Conservation (phyloP, 2,329 filamentous ascomycete species). For the Akanthomyces lecanii region DNA sequence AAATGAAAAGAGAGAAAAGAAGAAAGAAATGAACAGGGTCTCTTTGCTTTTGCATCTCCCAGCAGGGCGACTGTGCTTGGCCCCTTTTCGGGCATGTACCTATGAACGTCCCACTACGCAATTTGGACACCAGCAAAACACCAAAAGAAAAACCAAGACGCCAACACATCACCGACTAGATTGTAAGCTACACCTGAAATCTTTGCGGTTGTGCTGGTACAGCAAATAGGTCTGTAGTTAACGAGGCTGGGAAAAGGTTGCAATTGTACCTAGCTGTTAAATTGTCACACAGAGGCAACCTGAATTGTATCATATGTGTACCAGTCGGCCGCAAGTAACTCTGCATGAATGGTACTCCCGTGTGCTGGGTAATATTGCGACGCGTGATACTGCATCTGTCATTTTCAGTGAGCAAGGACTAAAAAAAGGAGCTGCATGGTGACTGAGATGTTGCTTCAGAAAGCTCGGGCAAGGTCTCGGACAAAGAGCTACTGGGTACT, state of each 20-base stretch:
- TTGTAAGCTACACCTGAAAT: background rate
- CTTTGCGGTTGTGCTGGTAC: background rate
- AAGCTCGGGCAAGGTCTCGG: background rate
- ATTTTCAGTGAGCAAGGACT: background rate
- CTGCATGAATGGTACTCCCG: background rate
- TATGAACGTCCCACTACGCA: background rate
- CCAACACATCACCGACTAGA: background rate
- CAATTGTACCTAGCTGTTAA: background rate
- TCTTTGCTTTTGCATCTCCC: background rate
- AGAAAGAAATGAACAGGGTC: background rate
- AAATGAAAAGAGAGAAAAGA: background rate
- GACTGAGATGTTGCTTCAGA: slow-evolving; percentile 2
- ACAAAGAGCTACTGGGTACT: background rate
- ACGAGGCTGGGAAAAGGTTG: background rate
- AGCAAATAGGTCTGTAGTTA: background rate
- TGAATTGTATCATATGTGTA: background rate
- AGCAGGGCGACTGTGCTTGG: background rate
- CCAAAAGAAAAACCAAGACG: slow-evolving; percentile 12
- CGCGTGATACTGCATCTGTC: no score
- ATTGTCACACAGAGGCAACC: background rate
- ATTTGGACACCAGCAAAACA: background rate
- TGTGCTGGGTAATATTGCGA: background rate
- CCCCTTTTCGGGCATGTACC: background rate
- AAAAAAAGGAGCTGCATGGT: slow-evolving; percentile 5
- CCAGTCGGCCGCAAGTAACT: background rate